These are phyloP conservation scores for Myxozyma kluyveri DNA, from an alignment of 805 yeast genomes.

Conservation along the genomic window DNA sequence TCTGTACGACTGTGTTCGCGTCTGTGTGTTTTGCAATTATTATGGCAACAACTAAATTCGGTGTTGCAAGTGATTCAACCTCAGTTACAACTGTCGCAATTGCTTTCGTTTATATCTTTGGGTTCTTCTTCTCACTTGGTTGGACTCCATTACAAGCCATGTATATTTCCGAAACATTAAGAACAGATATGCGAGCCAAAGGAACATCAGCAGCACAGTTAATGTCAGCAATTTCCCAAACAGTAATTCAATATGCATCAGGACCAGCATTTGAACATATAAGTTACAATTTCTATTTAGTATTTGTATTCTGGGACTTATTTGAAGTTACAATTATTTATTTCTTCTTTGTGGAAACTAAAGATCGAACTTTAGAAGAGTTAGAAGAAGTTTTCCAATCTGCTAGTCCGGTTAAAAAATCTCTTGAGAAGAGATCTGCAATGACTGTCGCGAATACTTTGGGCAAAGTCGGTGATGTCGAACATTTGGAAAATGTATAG, in stretches of 20 bases:
- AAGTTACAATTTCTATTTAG: conserved; percentile 56
- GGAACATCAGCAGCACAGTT: conserved; percentile 38
- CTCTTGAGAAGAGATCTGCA: conserved; percentile 15
- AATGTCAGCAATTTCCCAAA: conserved; percentile 21
- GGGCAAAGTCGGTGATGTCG: too few species aligned
- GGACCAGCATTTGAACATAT: conserved; percentile 48
- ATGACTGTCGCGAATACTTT: too few species aligned
- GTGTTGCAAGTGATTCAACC: conserved; percentile 41
- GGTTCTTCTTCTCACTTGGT: conserved; percentile 15
- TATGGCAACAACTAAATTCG: conserved; percentile 48
- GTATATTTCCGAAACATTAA: conserved; percentile 33
- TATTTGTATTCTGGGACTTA: conserved; percentile 54
- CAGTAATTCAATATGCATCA: conserved; percentile 39
- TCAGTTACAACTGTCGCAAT: conserved; percentile 8
- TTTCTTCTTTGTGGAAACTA: conserved; percentile 31
- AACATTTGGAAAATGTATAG: too few species aligned
- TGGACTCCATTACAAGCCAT: conserved; percentile 26
- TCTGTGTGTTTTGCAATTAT: conserved; percentile 42
- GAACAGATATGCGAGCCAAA: conserved; percentile 42
- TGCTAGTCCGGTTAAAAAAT: conserved; percentile 17
- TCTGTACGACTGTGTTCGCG: conserved; percentile 37
- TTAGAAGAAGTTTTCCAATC: conserved; percentile 20
- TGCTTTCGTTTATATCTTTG: conserved; percentile 16
- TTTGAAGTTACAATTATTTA: conserved; percentile 18
- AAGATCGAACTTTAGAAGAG: conserved; percentile 41